These are phyloP conservation scores for Trichoderma sp. DNA, from an alignment of 2,329 filamentous ascomycete genomes.

Conservation along the genomic window DNA sequence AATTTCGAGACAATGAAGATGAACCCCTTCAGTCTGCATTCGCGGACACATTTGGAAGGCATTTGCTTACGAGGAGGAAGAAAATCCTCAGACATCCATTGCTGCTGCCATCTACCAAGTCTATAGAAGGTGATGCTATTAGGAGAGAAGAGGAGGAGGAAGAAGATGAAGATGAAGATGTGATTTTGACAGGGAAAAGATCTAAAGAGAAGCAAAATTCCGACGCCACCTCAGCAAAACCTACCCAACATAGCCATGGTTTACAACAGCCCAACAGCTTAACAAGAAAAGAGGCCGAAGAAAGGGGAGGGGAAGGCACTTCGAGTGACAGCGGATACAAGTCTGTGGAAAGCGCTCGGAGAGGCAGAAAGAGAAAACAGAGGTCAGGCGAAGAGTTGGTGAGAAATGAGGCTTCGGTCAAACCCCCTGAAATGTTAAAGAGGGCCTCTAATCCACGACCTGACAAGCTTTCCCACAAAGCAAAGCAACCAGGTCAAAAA, in stretches of 20 bases:
- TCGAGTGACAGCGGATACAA: constrained; percentile 10
- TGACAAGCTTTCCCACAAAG: not conserved
- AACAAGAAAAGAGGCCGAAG: not conserved
- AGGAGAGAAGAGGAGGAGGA: constrained; percentile 25
- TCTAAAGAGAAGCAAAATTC: not conserved
- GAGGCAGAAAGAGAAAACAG: constrained; percentile 11
- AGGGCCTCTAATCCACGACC: not conserved
- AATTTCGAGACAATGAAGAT: constrained; percentile 23
- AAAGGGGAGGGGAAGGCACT: not conserved
- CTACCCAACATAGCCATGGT: not conserved
- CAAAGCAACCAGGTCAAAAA: not conserved
- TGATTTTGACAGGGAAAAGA: constrained; percentile 21
- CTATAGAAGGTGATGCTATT: constrained; percentile 25
- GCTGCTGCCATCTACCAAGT: not conserved
- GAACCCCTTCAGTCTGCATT: constrained; percentile 13
- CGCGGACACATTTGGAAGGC: constrained; percentile 4
- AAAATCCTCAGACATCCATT: not conserved
- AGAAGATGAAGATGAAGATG: constrained; percentile 25
- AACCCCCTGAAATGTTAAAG: not conserved
- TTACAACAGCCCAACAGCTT: not conserved
- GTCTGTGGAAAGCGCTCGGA: not conserved
- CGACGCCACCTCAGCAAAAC: not conserved
- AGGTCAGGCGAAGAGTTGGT: not conserved
- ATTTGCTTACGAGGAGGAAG: not conserved
- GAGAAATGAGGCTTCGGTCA: not conserved